phyloP scores from a whole-genome alignment of 106 monocot genomes.

The Apostasia shenzhenica region DNA sequence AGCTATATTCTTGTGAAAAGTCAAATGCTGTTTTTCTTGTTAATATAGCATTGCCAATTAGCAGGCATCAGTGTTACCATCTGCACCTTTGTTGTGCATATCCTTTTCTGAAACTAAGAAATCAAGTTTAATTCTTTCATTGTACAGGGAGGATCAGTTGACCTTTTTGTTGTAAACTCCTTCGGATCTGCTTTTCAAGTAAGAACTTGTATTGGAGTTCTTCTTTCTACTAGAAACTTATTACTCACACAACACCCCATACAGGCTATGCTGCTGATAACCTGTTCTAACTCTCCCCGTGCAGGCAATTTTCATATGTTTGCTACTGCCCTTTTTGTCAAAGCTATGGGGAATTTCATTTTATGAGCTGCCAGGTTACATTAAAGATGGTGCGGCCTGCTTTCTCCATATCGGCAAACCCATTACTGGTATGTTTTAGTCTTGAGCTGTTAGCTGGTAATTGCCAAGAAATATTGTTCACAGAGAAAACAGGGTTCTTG shows the following conservation, averaged over 20 bases:
- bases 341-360: constrained; percentile 96
- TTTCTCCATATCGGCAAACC: constrained; percentile 85
- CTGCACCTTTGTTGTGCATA: too few species aligned
- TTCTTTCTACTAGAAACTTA: not conserved
- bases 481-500: too few species aligned
- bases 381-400: constrained; percentile 84
- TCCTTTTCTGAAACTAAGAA: not conserved
- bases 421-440: constrained; percentile 42
- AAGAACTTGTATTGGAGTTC: constrained; percentile 6
- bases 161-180: constrained; percentile 96
- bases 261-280: not conserved
- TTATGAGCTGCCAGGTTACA: constrained; percentile 63
- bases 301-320: constrained; percentile 89
- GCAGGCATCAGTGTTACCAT: too few species aligned
- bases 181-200: constrained; percentile 97
- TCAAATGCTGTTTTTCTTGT: too few species aligned
- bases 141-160: constrained; percentile 76
- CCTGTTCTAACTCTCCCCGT: constrained; percentile 1
- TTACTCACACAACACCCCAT: not conserved
- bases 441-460: not conserved
- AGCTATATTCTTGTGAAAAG: not conserved
- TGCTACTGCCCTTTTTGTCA: constrained; percentile 79
- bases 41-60: too few species aligned
- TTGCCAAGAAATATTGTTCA: too few species aligned
- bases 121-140: not conserved